Base-by-base conservation (phyloP, 2,329 filamentous ascomycete species). In the Lomentospora prolificans region DNA sequence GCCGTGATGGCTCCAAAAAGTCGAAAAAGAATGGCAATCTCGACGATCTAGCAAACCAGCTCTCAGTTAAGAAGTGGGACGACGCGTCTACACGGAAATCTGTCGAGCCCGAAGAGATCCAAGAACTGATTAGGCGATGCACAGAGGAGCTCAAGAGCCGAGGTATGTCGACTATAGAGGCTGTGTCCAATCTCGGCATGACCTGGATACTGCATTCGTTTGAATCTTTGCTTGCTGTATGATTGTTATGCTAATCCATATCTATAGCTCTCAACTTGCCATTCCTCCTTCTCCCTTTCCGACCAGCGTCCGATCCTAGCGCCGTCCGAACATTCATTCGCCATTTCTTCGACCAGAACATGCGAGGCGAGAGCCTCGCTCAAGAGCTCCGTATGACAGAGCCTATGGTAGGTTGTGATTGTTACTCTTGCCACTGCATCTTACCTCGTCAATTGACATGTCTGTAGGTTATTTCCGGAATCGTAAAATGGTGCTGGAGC, bases 401-500 rank as follows among this genome's bases (percentile, higher is more conserved):
- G 70, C 90, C 92, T 58, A 90, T 96, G 86, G 92, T 96, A 78
- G 61, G 59, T 46, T 27, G 46, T 28, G 31, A 17, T 24, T 5
- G 53, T 5, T 19, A 24, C 2, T 4, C 48, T 19, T 28, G 4
- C 25, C 25, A 44, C 3, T n/a, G 54, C 3, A 55, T 53, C 27
- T 17, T 25, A n/a, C 24, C 33, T 9, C 10, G 22, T 22, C 14
- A 22, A 51, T 70, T 64, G 70, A 63, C 53, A 52, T 51, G 19
- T 50, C 22, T 39, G 28, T 60, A 96, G 90, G 90, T 95, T 57
- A 81, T 99, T 55, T 91, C 90, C 61, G 94, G 91, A 64, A 90
- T 96, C 44, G 78, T 94, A 61, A 99, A 97, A 75, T 99, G 94
- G 94, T 97, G 92, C 70, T 99, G 94, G 94, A 91, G 89, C 68